A percentile compares a stretch with the other conserved stretches of the same genome.
These are phyloP conservation scores for Pyrus communis DNA, from an alignment of 306 rosid genomes.

Conservation along the genomic window DNA sequence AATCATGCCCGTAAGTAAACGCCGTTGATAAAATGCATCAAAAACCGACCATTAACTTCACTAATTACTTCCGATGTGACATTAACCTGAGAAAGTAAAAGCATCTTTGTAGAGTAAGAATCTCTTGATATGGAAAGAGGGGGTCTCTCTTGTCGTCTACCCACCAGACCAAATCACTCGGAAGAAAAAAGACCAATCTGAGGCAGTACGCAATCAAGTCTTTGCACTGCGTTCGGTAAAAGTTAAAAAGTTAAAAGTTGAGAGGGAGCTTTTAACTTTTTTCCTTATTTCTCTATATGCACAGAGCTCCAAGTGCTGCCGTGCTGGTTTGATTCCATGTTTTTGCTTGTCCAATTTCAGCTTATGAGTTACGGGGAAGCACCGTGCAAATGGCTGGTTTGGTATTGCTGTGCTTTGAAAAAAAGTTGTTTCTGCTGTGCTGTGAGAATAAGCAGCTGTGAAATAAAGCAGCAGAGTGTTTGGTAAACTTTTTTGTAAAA, in stretches of 20 bases:
- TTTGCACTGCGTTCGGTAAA: too few species aligned
- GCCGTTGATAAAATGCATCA: too few species aligned
- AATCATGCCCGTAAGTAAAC: too few species aligned
- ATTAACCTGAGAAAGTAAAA: background rate
- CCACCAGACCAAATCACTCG: conserved; percentile 22
- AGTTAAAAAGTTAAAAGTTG: too few species aligned
- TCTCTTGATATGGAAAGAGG: background rate
- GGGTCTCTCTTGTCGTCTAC: conserved; percentile 18
- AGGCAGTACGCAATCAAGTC: background rate
- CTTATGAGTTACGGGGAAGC: background rate
- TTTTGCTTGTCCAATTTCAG: background rate
- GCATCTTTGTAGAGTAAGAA: conserved; percentile 2
- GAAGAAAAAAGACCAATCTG: background rate
- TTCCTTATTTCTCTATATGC: background rate
- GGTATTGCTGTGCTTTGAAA: too few species aligned
- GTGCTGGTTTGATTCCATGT: background rate
- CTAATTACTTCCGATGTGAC: background rate
- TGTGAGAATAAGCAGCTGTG: too few species aligned
- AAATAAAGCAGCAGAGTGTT: too few species aligned
- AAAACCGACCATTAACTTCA: background rate
- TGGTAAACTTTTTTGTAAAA: too few species aligned
- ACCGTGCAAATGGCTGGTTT: too few species aligned
- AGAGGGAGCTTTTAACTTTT: background rate
- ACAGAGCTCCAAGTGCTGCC: background rate
- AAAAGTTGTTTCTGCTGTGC: too few species aligned